A percentile compares a stretch with the other conserved stretches of the same genome.
phyloP scores from a whole-genome alignment of 805 yeast species.

The Lipomyces anomalus region DNA sequence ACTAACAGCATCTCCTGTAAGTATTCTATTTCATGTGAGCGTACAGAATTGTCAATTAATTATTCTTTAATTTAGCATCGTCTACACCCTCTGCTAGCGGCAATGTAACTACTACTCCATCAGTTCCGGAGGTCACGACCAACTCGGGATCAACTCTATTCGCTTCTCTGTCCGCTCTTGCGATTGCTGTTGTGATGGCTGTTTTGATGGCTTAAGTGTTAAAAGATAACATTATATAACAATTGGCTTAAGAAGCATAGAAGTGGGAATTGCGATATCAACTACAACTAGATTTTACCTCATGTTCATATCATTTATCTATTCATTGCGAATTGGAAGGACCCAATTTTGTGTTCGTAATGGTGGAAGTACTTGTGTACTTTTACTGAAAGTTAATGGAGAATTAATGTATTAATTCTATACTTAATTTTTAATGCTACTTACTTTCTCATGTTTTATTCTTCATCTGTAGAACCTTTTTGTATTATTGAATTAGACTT shows the following conservation, averaged over 20 bases:
- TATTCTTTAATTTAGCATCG: conserved; percentile 6
- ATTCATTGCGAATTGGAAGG: background rate
- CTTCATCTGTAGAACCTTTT: too few relatives aligned
- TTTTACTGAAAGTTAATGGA: too few relatives aligned
- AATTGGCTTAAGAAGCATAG: too few relatives aligned
- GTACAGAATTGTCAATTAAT: background rate
- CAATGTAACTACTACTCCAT: conserved; percentile 10
- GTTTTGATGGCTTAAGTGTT: conserved; percentile 17
- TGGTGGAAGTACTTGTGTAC: background rate
- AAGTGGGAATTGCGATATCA: too few relatives aligned
- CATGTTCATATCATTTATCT: too few relatives aligned
- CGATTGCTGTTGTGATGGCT: conserved; percentile 20
- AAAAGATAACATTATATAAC: too few relatives aligned
- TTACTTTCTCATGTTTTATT: too few relatives aligned
- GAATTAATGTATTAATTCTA: too few relatives aligned
- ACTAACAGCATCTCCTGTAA: conserved; percentile 2
- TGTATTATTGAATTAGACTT: too few relatives aligned
- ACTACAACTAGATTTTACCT: too few relatives aligned
- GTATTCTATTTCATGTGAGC: too few relatives aligned
- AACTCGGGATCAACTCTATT: conserved; percentile 13
- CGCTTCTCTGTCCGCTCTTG: conserved; percentile 20
- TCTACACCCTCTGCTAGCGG: conserved; percentile 1
- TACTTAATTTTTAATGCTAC: too few relatives aligned
- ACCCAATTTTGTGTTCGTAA: background rate
- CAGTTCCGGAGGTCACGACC: conserved; percentile 12